Evolutionary conservation across 2,329 filamentous ascomycete genomes (phyloP), one percentile per base, ranked within the genome.

Genomic region (Cryphonectria nitschkei): DNA sequence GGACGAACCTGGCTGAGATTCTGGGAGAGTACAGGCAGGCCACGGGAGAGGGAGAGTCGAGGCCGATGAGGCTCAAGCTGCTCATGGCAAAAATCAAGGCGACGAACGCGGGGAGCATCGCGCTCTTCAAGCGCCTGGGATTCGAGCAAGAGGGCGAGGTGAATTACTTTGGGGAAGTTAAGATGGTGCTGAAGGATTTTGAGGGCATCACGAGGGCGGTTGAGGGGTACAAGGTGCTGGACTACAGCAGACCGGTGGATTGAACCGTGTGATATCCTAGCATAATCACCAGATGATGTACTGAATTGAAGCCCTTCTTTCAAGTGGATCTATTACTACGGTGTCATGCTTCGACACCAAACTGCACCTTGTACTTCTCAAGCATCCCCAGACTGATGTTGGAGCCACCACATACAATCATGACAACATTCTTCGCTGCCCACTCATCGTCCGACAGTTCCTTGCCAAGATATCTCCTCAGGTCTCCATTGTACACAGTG

Each of bases 371-470:
- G 79, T 91, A 94, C 70, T 82, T 83, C 67, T 84, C 82, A 67
- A 94, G 81, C 77, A 90, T 86, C 50, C 87, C 85, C 71, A 91
- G 79, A 2, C 87, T 89, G 50, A 93, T 87, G 78, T 89, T 89
- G 32, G 87, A 90, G 5, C 92, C 93, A 61, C 95, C 95, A 77
- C 95, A 98, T 8, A 98, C 89, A 34, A 97, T 85, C 68, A 98
- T 84, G 1, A 98, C 94, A 7, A 98, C 87, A 74, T 93, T 93
- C 78, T 89, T 92, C 70, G 87, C 82, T 0, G 84, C 83, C 81
- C 86, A 90, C 73, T 93, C 86, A 46, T 86, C 86, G 43, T 88
- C 87, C 0, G 80, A 79, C 67, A 87, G 66, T 0, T 80, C 83
- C 64, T 80, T 76, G 0, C 91, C 88, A 0, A 94, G 81, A 13